A percentile compares a stretch with the other conserved stretches of the same genome.
These are phyloP conservation scores for Punctularia strigosozonata DNA, from an alignment of 768 basidiomycete species.

Conservation along the genomic window DNA sequence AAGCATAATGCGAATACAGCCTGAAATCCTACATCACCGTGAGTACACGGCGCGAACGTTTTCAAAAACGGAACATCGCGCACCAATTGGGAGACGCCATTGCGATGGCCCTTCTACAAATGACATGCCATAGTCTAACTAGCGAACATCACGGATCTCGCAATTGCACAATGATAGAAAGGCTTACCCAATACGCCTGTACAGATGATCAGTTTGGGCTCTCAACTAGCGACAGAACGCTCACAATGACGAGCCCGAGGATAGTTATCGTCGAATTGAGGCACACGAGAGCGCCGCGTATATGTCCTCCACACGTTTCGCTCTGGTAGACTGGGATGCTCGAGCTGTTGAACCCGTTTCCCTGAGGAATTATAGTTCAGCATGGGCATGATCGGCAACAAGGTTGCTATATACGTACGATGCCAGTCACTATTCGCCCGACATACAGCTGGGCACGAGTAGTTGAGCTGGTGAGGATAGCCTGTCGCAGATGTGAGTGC, in stretches of 20 bases:
- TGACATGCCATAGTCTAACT: slow-evolving; percentile 29
- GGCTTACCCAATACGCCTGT: slow-evolving; percentile 28
- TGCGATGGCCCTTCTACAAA: slow-evolving; percentile 18
- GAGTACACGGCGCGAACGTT: not conserved
- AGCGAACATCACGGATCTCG: too few species aligned
- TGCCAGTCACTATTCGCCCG: slow-evolving; percentile 25
- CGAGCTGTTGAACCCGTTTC: slow-evolving; percentile 30
- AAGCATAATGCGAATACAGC: slow-evolving; percentile 25
- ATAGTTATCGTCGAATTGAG: slow-evolving; percentile 27
- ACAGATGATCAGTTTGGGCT: not conserved
- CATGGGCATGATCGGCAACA: not conserved
- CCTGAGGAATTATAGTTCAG: slow-evolving; percentile 9
- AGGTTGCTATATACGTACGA: slow-evolving; percentile 13
- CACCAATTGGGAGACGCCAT: slow-evolving; percentile 14
- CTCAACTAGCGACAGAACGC: slow-evolving; percentile 2
- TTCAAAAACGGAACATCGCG: not conserved
- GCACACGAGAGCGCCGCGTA: slow-evolving; percentile 24
- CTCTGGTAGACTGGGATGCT: slow-evolving; percentile 29
- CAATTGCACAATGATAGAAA: too few species aligned
- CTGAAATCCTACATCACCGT: slow-evolving; percentile 21
- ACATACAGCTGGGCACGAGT: slow-evolving; percentile 26
- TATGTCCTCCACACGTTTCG: slow-evolving; percentile 24
- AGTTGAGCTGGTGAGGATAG: slow-evolving; percentile 26
- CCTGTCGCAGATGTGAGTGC: slow-evolving; percentile 11
- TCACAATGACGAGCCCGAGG: slow-evolving; percentile 26